Percentiles rank a stretch among this genome's conserved stretches.
These are phyloP conservation scores for Termitomyces sp. DNA, from an alignment of 768 basidiomycete species.

Conservation along the genomic window DNA sequence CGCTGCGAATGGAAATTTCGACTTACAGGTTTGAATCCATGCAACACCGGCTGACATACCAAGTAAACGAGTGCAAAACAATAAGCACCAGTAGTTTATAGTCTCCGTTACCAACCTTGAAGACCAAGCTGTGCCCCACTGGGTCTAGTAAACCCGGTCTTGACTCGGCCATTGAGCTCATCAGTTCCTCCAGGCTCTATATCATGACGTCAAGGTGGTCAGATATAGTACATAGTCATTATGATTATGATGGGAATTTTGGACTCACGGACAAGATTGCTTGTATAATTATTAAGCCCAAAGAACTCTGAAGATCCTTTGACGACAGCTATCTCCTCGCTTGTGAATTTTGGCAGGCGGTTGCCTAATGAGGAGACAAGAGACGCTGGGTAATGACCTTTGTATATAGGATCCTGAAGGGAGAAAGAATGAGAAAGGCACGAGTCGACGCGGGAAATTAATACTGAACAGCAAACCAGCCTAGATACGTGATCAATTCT, in stretches of 20 bases:
- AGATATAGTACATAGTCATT: not conserved
- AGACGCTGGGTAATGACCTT: slow-evolving; percentile 56
- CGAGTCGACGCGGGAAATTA: not conserved
- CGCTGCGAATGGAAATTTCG: not conserved
- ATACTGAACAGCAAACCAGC: slow-evolving; percentile 37
- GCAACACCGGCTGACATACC: slow-evolving; percentile 42
- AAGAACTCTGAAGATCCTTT: slow-evolving; percentile 64
- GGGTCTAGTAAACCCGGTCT: slow-evolving; percentile 45
- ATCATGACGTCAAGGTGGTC: not conserved
- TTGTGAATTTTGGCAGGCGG: slow-evolving; percentile 49
- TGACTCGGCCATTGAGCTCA: slow-evolving; percentile 51
- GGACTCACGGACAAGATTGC: slow-evolving; percentile 47
- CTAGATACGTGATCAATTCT: slow-evolving; percentile 15
- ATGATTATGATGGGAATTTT: not conserved
- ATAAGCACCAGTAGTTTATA: not conserved
- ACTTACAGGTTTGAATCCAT: slow-evolving; percentile 56
- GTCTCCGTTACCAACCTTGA: slow-evolving; percentile 33
- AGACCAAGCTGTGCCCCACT: slow-evolving; percentile 56
- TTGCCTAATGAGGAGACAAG: slow-evolving; percentile 43
- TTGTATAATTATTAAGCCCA: slow-evolving; percentile 64
- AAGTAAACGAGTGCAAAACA: not conserved
- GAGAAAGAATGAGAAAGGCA: slow-evolving; percentile 6
- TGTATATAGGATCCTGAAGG: slow-evolving; percentile 63
- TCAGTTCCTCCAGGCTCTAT: slow-evolving; percentile 50
- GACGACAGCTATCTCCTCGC: slow-evolving; percentile 49